phyloP scores from a whole-genome alignment of 208 protist genomes.

The Acanthamoeba quina region DNA sequence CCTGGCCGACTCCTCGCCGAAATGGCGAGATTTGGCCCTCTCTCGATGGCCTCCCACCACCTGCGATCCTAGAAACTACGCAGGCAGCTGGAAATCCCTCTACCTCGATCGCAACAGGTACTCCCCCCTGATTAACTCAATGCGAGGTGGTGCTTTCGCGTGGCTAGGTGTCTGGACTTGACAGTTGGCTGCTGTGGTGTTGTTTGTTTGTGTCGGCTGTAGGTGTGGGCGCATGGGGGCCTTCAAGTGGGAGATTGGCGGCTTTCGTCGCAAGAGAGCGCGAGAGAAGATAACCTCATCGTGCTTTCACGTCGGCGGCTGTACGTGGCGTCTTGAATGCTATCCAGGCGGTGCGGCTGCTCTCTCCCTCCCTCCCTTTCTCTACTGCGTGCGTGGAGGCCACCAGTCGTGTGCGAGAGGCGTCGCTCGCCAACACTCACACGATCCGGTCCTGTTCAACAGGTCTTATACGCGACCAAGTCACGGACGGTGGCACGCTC shows the following conservation, averaged over 20 bases:
- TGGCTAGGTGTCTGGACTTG: background rate
- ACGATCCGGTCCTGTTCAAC: background rate
- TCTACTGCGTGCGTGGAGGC: background rate
- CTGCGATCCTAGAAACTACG: background rate
- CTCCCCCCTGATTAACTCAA: background rate
- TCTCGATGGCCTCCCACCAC: conserved; percentile 10
- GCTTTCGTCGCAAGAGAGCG: conserved; percentile 15
- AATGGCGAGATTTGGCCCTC: conserved; percentile 25
- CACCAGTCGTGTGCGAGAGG: background rate
- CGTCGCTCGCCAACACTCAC: background rate
- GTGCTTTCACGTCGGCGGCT: conserved; percentile 16
- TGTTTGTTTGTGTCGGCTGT: background rate
- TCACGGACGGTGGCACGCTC: background rate
- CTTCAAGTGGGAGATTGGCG: conserved; percentile 5
- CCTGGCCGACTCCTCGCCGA: conserved; percentile 4
- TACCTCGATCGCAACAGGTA: conserved; percentile 56
- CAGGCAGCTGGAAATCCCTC: conserved; percentile 30
- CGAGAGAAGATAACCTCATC: conserved; percentile 38
- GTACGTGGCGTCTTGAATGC: conserved; percentile 35
- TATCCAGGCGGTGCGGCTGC: conserved; percentile 15
- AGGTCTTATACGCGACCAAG: conserved; percentile 26
- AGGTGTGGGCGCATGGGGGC: conserved; percentile 27
- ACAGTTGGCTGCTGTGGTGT: background rate
- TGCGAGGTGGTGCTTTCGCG: no score
- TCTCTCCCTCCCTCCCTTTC: background rate